phyloP scores from a whole-genome alignment of 164 flowering plant species.

The Vitis labrusca region DNA sequence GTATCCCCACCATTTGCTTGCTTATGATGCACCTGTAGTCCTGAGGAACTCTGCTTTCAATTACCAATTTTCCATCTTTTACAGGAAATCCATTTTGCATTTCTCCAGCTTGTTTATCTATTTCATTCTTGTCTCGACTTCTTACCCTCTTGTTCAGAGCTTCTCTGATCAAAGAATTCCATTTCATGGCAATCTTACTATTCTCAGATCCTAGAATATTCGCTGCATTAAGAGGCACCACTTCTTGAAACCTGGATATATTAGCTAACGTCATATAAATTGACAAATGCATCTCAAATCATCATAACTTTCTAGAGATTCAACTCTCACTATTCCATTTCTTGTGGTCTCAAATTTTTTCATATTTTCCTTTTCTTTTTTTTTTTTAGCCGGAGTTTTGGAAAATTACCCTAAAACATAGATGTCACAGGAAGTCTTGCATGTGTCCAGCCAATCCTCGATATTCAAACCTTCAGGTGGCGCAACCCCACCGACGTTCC shows the following conservation, averaged over 20 bases:
- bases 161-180: conserved; percentile 64
- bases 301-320: no score
- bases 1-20: conserved; percentile 80
- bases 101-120: neutral
- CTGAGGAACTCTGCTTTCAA: conserved; percentile 11
- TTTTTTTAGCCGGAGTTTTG: neutral
- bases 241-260: conserved; percentile 68
- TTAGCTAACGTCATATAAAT: neutral
- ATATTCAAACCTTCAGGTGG: conserved; percentile 34
- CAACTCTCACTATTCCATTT: no score
- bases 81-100: neutral
- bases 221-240: conserved; percentile 61
- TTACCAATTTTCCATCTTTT: conserved; percentile 11
- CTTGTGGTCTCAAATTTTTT: no score
- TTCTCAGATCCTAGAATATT: conserved; percentile 64
- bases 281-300: neutral
- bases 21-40: conserved; percentile 56
- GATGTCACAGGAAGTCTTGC: conserved; percentile 30
- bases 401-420: conserved; percentile 50
- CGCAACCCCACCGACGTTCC: conserved; percentile 53
- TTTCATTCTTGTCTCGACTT: conserved; percentile 12
- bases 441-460: conserved; percentile 34
- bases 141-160: conserved; percentile 49
- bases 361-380: neutral
- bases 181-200: conserved; percentile 43